These are phyloP conservation scores for Ophiostoma quercus DNA, from an alignment of 2,329 filamentous ascomycete species.

Conservation along the genomic window DNA sequence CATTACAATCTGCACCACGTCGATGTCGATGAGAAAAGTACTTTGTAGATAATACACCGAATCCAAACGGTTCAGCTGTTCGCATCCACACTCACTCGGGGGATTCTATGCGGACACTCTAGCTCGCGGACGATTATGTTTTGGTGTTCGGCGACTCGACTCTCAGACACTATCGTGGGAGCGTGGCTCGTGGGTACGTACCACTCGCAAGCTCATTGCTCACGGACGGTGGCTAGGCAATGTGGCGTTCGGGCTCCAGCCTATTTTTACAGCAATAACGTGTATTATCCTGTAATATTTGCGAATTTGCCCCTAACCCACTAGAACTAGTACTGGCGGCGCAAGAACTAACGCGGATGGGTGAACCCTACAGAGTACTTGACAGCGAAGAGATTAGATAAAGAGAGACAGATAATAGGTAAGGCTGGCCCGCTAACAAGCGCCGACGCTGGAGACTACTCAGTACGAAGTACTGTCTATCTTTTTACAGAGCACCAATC, in stretches of 20 bases:
- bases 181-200: no score
- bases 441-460: neutral
- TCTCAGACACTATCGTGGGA: no score
- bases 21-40: neutral
- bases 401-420: neutral
- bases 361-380: neutral
- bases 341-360: constrained; percentile 5
- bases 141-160: neutral
- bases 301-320: neutral
- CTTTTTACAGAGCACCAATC: neutral
- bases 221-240: neutral
- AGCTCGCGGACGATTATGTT: neutral
- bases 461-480: neutral
- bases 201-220: neutral
- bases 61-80: neutral
- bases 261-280: neutral
- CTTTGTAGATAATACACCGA: neutral
- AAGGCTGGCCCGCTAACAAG: constrained; percentile 5
- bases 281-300: neutral
- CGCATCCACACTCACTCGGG: neutral
- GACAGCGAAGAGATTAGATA: neutral
- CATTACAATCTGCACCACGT: neutral
- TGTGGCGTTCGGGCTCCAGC: neutral
- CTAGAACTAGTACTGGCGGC: neutral
- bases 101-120: neutral